Percentiles rank a stretch among this genome's conserved stretches.
These are phyloP conservation scores for Pythium oligandrum DNA, from an alignment of 352 stramenopile genomes.

Conservation along the genomic window DNA sequence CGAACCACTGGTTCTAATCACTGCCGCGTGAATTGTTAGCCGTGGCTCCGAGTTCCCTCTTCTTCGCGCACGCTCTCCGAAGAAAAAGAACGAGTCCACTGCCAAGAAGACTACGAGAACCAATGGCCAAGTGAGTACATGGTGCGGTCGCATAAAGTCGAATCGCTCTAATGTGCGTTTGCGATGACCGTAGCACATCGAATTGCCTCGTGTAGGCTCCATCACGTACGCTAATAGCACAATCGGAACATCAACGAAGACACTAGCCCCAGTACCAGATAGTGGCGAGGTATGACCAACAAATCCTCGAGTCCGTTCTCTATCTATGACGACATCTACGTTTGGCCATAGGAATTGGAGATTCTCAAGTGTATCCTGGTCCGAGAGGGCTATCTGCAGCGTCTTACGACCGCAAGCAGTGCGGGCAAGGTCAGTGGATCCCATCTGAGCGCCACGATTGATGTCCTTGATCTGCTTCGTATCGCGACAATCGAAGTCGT, in stretches of 20 bases:
- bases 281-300: conserved; percentile 36
- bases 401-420: conserved; percentile 45
- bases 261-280: conserved; percentile 24
- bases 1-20: no score
- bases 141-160: no score
- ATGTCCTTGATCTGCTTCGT: conserved; percentile 85
- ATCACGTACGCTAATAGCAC: conserved; percentile 20
- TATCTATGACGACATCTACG: no score
- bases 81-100: conserved; percentile 11
- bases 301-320: no score
- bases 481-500: conserved; percentile 86
- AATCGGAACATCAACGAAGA: no score
- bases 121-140: no score
- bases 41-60: conserved; percentile 11
- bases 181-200: conserved; percentile 9
- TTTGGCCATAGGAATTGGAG: conserved; percentile 63
- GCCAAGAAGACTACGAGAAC: conserved; percentile 2
- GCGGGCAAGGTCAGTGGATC: conserved; percentile 35
- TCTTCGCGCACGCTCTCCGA: conserved; percentile 18
- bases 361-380: conserved; percentile 88
- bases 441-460: conserved; percentile 64
- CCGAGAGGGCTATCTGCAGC: conserved; percentile 84
- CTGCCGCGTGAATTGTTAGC: neutral
- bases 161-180: no score
- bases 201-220: conserved; percentile 35